A percentile compares a stretch with the other conserved stretches of the same genome.
phyloP scores from a whole-genome alignment of 1,139 yeast species.

The Taphrina communis region DNA sequence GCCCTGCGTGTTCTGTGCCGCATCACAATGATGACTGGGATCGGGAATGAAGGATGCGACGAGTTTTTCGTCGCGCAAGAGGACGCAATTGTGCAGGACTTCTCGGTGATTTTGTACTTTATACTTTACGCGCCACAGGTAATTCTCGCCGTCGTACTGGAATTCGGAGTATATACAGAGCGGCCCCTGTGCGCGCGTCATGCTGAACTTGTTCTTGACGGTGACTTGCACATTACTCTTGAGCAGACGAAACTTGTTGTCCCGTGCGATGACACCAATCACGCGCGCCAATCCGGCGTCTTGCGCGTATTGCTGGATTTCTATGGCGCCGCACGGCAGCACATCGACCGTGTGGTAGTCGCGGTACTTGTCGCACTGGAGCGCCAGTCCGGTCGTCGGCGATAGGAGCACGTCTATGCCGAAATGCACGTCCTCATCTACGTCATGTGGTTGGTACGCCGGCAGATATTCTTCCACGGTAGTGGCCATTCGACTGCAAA shows the following conservation, averaged over 20 bases:
- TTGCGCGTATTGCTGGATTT: slow-evolving; percentile 1
- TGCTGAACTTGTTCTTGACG: slow-evolving; percentile 12
- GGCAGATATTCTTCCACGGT: slow-evolving; percentile 2
- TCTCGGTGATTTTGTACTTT: not conserved
- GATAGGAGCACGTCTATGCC: slow-evolving; percentile 11
- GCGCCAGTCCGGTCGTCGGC: not conserved
- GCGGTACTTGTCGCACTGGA: slow-evolving; percentile 10
- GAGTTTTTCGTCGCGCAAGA: slow-evolving; percentile 16
- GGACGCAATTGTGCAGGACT: slow-evolving; percentile 16
- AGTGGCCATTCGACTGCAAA: not conserved
- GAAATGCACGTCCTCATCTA: slow-evolving; percentile 1
- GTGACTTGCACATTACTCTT: slow-evolving; percentile 3
- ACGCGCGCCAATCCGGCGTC: not conserved
- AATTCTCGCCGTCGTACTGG: not conserved
- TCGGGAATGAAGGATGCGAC: slow-evolving; percentile 13
- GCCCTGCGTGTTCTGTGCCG: not conserved
- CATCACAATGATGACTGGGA: not conserved
- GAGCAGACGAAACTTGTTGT: not conserved
- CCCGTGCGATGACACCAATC: slow-evolving; percentile 3
- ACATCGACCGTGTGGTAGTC: slow-evolving; percentile 15
- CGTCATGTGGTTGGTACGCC: not conserved
- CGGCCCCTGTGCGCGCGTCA: slow-evolving; percentile 11
- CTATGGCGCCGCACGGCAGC: not conserved
- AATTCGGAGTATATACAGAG: slow-evolving; percentile 4
- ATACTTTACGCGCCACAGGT: slow-evolving; percentile 8